Evolutionary conservation across 371 early-diverging fungal species (phyloP), one percentile per base, ranked within the genome.

Genomic region (Phascolomyces articulosus): DNA sequence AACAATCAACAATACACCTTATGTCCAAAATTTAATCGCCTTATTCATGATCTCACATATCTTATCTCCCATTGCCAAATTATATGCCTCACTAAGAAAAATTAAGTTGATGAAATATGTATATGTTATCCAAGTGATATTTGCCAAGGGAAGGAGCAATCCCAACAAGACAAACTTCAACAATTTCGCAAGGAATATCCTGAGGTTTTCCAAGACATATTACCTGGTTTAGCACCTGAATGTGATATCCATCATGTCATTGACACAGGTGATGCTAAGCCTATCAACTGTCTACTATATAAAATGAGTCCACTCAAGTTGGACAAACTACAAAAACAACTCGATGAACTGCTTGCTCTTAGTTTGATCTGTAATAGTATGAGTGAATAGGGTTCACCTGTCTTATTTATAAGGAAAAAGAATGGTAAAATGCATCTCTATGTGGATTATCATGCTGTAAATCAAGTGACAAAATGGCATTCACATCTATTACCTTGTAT

Each of bases 321-420:
- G 47, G 64, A 75, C 21, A 75, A 74, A 44, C 64, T 83, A 21
- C 63, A 60, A 11, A 57, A 70, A 28, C 79, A 80, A 47, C 49
- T 84, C 0, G 56, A 71, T 20, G 66, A 73, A 2, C 55, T 77
- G 26, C 1, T n/a, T n/a, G n/a, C n/a, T n/a, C n/a, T n/a, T n/a
- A n/a, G n/a, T n/a, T n/a, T n/a, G n/a, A n/a, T n/a, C n/a, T n/a
- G n/a, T n/a, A n/a, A n/a, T n/a, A n/a, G n/a, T n/a, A n/a, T n/a
- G n/a, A n/a, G n/a, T n/a, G n/a, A n/a, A n/a, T n/a, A n/a, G n/a
- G n/a, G n/a, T n/a, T n/a, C n/a, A n/a, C n/a, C n/a, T n/a, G n/a
- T n/a, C n/a, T 57, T 87, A 6, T 87, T 88, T 70, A 87, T 84
- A 7, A 2, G n/a, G 3, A 60, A 89, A 67, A 86, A 87, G 41